Percentiles rank a stretch among this genome's conserved stretches.
Evolutionary conservation across 1,284 basidiomycete genomes (phyloP).

Genomic region (Fomitopsis pinicola): DNA sequence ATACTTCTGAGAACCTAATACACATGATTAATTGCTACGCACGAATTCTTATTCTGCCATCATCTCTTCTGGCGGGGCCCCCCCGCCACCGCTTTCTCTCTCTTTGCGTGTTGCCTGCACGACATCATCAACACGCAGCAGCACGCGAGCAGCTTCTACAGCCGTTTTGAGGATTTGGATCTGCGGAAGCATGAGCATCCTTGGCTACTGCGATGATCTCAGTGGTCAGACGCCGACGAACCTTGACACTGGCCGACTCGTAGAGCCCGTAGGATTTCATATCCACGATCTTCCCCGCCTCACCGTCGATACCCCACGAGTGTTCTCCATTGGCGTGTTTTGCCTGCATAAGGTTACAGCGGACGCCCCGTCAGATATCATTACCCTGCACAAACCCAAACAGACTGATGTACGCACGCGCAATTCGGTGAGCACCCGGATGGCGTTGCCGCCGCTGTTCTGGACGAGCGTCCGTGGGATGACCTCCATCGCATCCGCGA

Average conservation of each 20-base stretch:
- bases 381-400: background rate
- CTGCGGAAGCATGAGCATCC: slow-evolving; percentile 27
- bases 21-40: background rate
- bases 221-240: slow-evolving; percentile 19
- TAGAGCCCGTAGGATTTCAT: slow-evolving; percentile 95
- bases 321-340: slow-evolving; percentile 92
- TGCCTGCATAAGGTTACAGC: slow-evolving; percentile 46
- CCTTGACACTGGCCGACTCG: slow-evolving; percentile 95
- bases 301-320: slow-evolving; percentile 92
- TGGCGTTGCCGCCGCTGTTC: slow-evolving; percentile 94
- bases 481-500: slow-evolving; percentile 96
- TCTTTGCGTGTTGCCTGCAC: slow-evolving; percentile 82
- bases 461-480: slow-evolving; percentile 95
- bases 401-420: slow-evolving; percentile 39
- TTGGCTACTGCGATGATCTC: background rate
- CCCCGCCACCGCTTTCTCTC: slow-evolving; percentile 45
- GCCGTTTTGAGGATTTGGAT: slow-evolving; percentile 98
- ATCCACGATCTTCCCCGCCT: slow-evolving; percentile 92
- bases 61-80: slow-evolving; percentile 56
- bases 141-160: slow-evolving; percentile 87
- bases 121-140: slow-evolving; percentile 93
- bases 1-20: slow-evolving; percentile 4
- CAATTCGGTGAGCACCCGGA: slow-evolving; percentile 88
- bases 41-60: slow-evolving; percentile 29
- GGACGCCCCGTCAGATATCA: background rate